These are phyloP conservation scores for Asterochloris sp. DNA, from an alignment of 139 green algal genomes.

Conservation along the genomic window DNA sequence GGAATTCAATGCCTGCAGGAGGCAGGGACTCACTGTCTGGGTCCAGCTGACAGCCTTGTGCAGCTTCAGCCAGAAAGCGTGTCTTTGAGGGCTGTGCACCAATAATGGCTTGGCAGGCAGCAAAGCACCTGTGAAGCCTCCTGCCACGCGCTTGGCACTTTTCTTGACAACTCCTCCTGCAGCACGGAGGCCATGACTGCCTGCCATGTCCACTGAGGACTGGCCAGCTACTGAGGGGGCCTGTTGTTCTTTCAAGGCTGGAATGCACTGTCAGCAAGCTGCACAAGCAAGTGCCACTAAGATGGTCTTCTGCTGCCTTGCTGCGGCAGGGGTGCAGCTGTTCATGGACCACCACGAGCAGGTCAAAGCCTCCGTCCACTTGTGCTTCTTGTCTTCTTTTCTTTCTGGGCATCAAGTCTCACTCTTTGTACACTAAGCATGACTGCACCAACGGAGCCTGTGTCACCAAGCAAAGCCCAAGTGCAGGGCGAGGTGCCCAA, in stretches of 20 bases:
- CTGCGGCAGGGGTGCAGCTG: background rate
- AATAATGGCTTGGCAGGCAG: background rate
- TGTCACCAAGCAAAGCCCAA: too few species aligned
- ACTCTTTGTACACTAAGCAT: too few species aligned
- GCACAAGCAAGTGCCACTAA: background rate
- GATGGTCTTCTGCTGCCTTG: background rate
- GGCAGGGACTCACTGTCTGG: background rate
- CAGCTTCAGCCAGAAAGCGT: background rate
- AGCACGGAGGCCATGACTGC: conserved; percentile 47
- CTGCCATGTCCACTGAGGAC: background rate
- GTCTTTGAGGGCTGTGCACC: background rate
- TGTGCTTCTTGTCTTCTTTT: too few species aligned
- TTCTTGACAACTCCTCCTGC: conserved; percentile 79
- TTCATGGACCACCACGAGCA: background rate
- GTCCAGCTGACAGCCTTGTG: background rate
- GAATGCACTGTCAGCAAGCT: background rate
- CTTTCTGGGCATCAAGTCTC: too few species aligned
- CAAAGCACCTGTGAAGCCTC: conserved; percentile 61
- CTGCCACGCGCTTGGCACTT: conserved; percentile 43
- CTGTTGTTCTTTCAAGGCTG: background rate
- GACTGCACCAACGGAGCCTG: too few species aligned
- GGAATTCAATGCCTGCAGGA: conserved; percentile 90
- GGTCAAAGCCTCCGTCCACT: background rate
- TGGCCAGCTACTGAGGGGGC: background rate
- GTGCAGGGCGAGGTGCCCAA: too few species aligned